phyloP scores from a whole-genome alignment of 176 grass and related monocot species.

The Avena eriantha region DNA sequence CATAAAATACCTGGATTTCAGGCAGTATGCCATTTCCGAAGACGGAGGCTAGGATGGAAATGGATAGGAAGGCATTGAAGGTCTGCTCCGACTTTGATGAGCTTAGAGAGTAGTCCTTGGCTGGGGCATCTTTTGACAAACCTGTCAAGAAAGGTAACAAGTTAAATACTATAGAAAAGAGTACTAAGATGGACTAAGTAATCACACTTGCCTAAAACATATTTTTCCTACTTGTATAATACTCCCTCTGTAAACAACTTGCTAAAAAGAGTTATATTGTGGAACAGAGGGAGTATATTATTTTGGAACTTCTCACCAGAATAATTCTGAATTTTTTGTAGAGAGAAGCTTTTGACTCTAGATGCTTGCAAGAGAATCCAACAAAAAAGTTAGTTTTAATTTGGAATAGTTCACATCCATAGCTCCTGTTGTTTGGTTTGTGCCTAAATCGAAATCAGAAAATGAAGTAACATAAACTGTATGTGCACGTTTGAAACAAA shows the following conservation, averaged over 20 bases:
- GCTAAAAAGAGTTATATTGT: no score
- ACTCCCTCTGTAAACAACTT: no score
- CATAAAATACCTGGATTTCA: slow-evolving; percentile 80
- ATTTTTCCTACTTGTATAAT: not conserved
- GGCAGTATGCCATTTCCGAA: slow-evolving; percentile 96
- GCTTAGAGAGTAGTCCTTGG: slow-evolving; percentile 79
- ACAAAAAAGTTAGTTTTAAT: not conserved
- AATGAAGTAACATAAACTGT: not conserved
- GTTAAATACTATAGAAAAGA: slow-evolving; percentile 5
- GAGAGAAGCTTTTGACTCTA: not conserved
- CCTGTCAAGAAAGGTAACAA: slow-evolving; percentile 48
- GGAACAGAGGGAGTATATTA: no score
- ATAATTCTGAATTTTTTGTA: not conserved
- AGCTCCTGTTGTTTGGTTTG: not conserved
- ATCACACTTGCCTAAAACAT: not conserved
- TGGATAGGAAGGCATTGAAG: slow-evolving; percentile 80
- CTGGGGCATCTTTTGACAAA: slow-evolving; percentile 56
- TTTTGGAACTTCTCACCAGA: not conserved
- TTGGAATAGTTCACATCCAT: not conserved
- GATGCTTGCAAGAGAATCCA: not conserved
- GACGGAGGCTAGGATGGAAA: slow-evolving; percentile 90
- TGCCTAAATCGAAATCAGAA: not conserved
- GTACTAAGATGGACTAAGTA: not conserved
- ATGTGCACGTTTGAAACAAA: not conserved
- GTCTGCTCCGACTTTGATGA: slow-evolving; percentile 65